A percentile compares a stretch with the other conserved stretches of the same genome.
These are phyloP conservation scores for Neobulgaria alba DNA, from an alignment of 2,329 filamentous ascomycete species.

Conservation along the genomic window DNA sequence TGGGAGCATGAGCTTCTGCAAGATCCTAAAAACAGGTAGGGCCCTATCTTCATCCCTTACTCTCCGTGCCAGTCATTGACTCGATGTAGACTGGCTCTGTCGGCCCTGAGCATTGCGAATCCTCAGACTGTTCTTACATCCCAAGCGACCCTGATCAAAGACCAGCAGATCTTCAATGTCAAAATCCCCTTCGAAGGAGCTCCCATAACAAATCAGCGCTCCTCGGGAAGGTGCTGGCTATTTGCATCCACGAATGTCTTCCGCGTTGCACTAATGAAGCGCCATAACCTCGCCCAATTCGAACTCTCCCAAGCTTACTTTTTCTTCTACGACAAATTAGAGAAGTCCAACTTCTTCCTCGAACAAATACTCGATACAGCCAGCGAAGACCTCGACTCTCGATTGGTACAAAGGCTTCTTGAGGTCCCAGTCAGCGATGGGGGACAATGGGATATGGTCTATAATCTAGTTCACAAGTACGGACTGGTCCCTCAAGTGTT, in stretches of 20 bases:
- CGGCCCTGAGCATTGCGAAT: constrained; percentile 60
- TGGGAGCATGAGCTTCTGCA: constrained; percentile 56
- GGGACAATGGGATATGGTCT: constrained; percentile 89
- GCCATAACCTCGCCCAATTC: constrained; percentile 67
- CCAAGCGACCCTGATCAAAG: constrained; percentile 51
- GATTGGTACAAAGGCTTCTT: constrained; percentile 64
- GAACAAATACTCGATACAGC: constrained; percentile 74
- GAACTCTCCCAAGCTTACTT: constrained; percentile 84
- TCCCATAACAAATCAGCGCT: constrained; percentile 77
- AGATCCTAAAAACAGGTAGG: constrained; percentile 55
- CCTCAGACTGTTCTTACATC: constrained; percentile 59
- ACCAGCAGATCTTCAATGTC: constrained; percentile 77
- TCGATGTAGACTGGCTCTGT: constrained; percentile 57
- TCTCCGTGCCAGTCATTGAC: constrained; percentile 1
- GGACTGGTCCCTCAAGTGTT: constrained; percentile 75
- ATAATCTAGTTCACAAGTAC: constrained; percentile 78
- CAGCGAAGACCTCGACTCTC: constrained; percentile 58
- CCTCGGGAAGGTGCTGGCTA: constrained; percentile 81
- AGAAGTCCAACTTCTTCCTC: constrained; percentile 85
- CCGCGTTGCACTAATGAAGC: constrained; percentile 79
- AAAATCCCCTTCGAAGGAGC: constrained; percentile 73
- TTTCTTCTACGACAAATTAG: constrained; percentile 91
- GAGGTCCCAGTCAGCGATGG: constrained; percentile 66
- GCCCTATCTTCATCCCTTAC: not conserved
- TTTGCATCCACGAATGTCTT: constrained; percentile 91